Conservation (phyloP, 2,329 filamentous ascomycete species). For the Cordyceps militaris region DNA sequence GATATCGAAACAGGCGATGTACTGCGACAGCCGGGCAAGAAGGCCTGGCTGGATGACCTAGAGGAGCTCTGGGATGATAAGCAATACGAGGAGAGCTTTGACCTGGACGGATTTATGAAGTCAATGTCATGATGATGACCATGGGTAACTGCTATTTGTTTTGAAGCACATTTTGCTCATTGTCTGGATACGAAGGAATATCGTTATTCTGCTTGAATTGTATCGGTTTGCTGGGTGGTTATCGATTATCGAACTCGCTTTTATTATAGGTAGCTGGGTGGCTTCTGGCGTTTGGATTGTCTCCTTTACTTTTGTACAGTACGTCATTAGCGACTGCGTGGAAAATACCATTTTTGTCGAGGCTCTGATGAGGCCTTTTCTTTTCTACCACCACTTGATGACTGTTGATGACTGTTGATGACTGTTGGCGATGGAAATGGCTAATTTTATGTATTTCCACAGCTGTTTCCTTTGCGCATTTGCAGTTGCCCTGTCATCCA, state of each 20-base stretch:
- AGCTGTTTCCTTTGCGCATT: no score
- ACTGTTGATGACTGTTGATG: not conserved
- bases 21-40: slow-evolving; percentile 91
- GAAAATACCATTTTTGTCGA: slow-evolving; percentile 7
- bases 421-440: not conserved
- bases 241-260: not conserved
- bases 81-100: slow-evolving; percentile 97
- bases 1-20: slow-evolving; percentile 90
- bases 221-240: not conserved
- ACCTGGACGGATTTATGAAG: slow-evolving; percentile 89
- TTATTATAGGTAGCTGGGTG: not conserved
- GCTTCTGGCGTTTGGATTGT: slow-evolving; percentile 2
- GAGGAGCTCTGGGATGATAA: slow-evolving; percentile 96
- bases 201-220: not conserved
- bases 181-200: not conserved
- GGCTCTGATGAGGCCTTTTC: slow-evolving; percentile 2
- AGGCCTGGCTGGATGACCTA: slow-evolving; percentile 88
- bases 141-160: not conserved
- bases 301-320: slow-evolving; percentile 7
- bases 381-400: not conserved
- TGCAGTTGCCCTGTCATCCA: not conserved
- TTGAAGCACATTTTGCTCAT: not conserved
- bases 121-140: slow-evolving; percentile 60
- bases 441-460: not conserved
- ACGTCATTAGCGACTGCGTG: slow-evolving; percentile 11